Conservation (phyloP, 495 filamentous ascomycete species). For the Lepraria neglecta region DNA sequence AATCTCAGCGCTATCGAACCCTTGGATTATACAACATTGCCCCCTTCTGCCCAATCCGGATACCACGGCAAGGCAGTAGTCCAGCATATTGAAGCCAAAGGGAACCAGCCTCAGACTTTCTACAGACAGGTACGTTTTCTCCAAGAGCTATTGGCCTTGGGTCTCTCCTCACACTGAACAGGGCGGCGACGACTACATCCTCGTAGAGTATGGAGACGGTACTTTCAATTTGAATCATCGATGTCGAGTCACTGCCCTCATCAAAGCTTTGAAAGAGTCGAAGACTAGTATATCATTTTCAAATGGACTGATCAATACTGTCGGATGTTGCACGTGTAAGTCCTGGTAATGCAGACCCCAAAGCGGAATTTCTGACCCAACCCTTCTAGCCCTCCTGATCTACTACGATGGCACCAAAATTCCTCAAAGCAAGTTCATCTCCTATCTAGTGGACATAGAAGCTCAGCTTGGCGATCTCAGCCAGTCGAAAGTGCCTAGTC, state of each 20-base stretch:
- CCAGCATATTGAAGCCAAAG: conserved; percentile 35
- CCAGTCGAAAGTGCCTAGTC: conserved; percentile 43
- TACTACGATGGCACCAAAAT: conserved; percentile 44
- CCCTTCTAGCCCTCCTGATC: conserved; percentile 37
- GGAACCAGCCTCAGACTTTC: conserved; percentile 38
- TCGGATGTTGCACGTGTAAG: conserved; percentile 44
- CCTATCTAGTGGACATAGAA: conserved; percentile 32
- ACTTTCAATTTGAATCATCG: conserved; percentile 46
- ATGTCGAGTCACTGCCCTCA: conserved; percentile 44
- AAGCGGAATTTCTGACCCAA: too few relatives aligned
- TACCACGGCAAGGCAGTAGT: conserved; percentile 35
- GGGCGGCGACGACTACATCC: conserved; percentile 49
- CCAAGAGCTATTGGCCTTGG: not conserved
- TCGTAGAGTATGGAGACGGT: conserved; percentile 50
- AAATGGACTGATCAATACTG: conserved; percentile 39
- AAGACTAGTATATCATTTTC: conserved; percentile 34
- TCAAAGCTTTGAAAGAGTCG: conserved; percentile 35
- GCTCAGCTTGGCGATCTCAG: conserved; percentile 34
- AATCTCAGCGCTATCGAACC: conserved; percentile 29
- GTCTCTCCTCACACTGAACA: conserved; percentile 17
- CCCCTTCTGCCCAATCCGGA: conserved; percentile 12
- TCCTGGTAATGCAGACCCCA: not conserved
- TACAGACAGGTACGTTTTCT: conserved; percentile 41
- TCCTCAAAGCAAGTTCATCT: conserved; percentile 33
- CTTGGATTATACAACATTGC: conserved; percentile 26